These are phyloP conservation scores for Penicillium antarcticum DNA, from an alignment of 495 filamentous ascomycete genomes.

Conservation along the genomic window DNA sequence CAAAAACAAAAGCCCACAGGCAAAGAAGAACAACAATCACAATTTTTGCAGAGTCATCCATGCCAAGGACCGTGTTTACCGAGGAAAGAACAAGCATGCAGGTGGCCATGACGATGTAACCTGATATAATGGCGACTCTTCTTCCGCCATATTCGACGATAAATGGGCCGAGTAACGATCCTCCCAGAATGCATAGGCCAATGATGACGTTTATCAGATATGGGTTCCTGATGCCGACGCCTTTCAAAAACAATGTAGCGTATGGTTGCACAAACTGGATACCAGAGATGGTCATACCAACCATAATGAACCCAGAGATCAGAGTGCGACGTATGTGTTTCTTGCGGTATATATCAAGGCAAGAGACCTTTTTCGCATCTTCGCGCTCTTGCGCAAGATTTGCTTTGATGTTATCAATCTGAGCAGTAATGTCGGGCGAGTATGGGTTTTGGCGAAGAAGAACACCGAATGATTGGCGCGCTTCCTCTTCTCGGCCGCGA, in stretches of 20 bases:
- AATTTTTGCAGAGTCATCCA: slow-evolving; percentile 8
- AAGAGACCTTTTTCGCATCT: slow-evolving; percentile 1
- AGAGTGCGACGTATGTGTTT: slow-evolving; percentile 19
- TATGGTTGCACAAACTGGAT: slow-evolving; percentile 31
- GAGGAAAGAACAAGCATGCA: slow-evolving; percentile 28
- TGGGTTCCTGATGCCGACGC: slow-evolving; percentile 24
- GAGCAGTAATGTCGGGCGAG: slow-evolving; percentile 16
- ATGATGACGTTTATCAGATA: slow-evolving; percentile 31
- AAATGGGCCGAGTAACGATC: slow-evolving; percentile 19
- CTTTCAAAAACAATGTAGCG: slow-evolving; percentile 22
- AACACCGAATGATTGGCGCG: slow-evolving; percentile 19
- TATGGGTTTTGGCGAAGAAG: slow-evolving; percentile 19
- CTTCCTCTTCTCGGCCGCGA: slow-evolving; percentile 19
- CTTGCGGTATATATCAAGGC: slow-evolving; percentile 22
- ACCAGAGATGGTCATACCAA: slow-evolving; percentile 25
- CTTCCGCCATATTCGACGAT: slow-evolving; percentile 27
- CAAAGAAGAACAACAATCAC: slow-evolving; percentile 24
- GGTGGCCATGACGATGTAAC: slow-evolving; percentile 22
- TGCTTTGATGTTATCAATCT: slow-evolving; percentile 21
- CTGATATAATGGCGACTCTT: slow-evolving; percentile 19
- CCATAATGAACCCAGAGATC: slow-evolving; percentile 21
- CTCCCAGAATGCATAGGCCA: slow-evolving; percentile 25
- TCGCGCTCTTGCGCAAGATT: slow-evolving; percentile 22
- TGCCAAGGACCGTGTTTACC: slow-evolving; percentile 17
- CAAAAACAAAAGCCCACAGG: slow-evolving; percentile 28